Evolutionary conservation across 148 eudicot genomes (phyloP).

Genomic region (Fagopyrum esculentum): DNA sequence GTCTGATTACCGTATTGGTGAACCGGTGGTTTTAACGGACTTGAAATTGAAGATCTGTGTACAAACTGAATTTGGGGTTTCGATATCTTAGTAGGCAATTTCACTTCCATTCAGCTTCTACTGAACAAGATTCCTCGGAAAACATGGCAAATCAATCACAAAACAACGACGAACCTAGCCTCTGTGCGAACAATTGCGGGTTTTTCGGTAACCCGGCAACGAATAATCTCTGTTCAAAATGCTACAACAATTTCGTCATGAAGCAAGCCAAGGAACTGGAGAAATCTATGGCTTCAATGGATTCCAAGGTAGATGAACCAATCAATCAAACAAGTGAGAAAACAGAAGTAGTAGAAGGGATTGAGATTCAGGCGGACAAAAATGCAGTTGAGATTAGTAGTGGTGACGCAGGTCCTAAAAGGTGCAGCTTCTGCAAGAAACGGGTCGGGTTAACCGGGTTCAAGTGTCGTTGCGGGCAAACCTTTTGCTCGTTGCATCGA

Average conservation of each 20-base stretch:
- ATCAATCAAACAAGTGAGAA: background rate
- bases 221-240: constrained; percentile 34
- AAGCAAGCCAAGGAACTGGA: constrained; percentile 20
- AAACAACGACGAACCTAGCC: constrained; percentile 21
- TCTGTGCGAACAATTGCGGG: constrained; percentile 40
- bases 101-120: background rate
- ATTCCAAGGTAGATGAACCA: background rate
- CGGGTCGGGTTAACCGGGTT: constrained; percentile 73
- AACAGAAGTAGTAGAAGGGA: background rate
- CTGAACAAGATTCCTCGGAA: background rate
- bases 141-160: constrained; percentile 21
- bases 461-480: constrained; percentile 65
- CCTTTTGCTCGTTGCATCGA: constrained; percentile 67
- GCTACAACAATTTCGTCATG: constrained; percentile 25
- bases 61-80: background rate
- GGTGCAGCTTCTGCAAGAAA: constrained; percentile 60
- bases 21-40: background rate
- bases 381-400: background rate
- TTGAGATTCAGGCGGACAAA: background rate
- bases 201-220: constrained; percentile 33
- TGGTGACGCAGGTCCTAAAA: constrained; percentile 14
- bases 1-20: background rate
- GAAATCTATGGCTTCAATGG: background rate
- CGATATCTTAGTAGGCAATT: background rate
- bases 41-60: background rate